Base-by-base conservation (phyloP, 2,329 filamentous ascomycete genomes). In the Calonectria leucothoes region DNA sequence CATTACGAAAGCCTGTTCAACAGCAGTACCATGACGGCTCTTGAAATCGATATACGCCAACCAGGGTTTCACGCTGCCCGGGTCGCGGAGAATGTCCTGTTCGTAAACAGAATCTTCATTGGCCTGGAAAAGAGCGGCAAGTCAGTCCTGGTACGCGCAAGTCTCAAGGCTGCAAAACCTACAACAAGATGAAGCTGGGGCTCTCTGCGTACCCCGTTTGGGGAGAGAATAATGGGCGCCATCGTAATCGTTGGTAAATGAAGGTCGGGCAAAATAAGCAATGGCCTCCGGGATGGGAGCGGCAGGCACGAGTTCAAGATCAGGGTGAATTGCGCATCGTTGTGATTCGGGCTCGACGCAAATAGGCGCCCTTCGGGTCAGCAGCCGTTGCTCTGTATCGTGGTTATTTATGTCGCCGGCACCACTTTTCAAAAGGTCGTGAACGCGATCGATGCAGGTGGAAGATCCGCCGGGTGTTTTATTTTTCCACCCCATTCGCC, bases 91-190 rank as follows among this genome's bases (percentile, higher is more conserved):
- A 74, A 98, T 92, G 84, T 99, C 97, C 86, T 98, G 96, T 87
- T 99, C 97, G 88, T 98, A 99, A 74, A 98, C 91, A 69, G 94
- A 93, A 86, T 99, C 97, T 86, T 97, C 95, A 82, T 95, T 94
- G 80, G 92, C 90, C 91, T 96, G 31, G 14, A 48, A 8, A 5
- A 77, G 10, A 2, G 79, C 77, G 80, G 80, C 45, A 49, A 37
- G 77, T 82, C 74, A 87, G 80, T 76, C 23, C 17, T 8, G 3
- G 8, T 6, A 15, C 33, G 15, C 23, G 52, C 14, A 31, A 57
- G 31, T 66, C 57, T 35, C 31, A 63, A 66, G 23, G 66, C 35
- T 37, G 64, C 20, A 57, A 31, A 45, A 83, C 86, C 70, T 82
- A 90, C 89, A 37, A 90, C 85, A 59, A 89, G 84, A 73, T 88